A percentile compares a stretch with the other conserved stretches of the same genome.
Evolutionary conservation across 1,284 basidiomycete genomes (phyloP).

Genomic region (Moesziomyces globuligerus): DNA sequence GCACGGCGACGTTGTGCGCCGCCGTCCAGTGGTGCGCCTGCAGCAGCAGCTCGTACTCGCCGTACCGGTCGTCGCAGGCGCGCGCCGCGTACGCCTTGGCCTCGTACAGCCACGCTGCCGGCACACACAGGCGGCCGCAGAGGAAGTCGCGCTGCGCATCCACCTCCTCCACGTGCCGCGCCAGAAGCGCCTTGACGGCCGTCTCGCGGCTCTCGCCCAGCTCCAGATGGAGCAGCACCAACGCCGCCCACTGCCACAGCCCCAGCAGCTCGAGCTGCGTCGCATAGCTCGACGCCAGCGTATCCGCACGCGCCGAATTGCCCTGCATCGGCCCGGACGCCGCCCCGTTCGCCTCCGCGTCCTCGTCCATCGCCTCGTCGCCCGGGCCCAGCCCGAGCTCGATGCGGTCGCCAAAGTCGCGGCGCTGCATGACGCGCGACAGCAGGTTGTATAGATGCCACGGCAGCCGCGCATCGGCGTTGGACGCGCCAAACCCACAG

Average conservation of each 20-base stretch:
- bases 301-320: constrained; percentile 77
- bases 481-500: constrained; percentile 79
- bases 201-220: constrained; percentile 75
- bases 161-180: constrained; percentile 77
- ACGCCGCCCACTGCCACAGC: constrained; percentile 84
- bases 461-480: constrained; percentile 81
- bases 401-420: constrained; percentile 84
- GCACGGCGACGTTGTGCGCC: constrained; percentile 83
- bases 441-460: constrained; percentile 95
- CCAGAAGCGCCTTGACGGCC: constrained; percentile 82
- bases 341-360: constrained; percentile 21
- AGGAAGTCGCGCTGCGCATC: constrained; percentile 79
- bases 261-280: constrained; percentile 84
- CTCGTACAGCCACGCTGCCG: constrained; percentile 85
- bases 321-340: constrained; percentile 20
- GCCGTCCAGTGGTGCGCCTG: constrained; percentile 76
- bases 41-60: constrained; percentile 81
- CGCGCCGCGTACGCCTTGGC: constrained; percentile 78
- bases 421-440: constrained; percentile 80
- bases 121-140: constrained; percentile 80
- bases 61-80: constrained; percentile 75
- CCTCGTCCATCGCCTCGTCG: constrained; percentile 65
- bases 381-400: constrained; percentile 64
- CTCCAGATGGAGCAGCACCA: constrained; percentile 89
- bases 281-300: constrained; percentile 84